Evolutionary conservation across 1,139 yeast species (phyloP), one percentile per base, ranked within the genome.

Genomic region (Diutina rugosa): DNA sequence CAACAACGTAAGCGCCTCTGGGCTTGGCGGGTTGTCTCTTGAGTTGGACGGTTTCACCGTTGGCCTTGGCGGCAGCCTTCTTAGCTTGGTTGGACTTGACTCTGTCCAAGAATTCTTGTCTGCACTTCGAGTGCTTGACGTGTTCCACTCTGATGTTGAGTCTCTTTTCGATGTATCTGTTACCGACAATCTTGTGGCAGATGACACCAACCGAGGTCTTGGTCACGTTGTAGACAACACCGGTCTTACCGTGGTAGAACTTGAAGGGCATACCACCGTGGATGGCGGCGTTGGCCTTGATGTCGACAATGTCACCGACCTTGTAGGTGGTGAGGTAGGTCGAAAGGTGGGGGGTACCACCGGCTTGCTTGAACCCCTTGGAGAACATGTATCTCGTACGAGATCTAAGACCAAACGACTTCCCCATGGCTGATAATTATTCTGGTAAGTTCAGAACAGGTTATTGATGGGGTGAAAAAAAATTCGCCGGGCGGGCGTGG

Each of bases 191-290:
- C 87, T 93, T 93, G 95, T 93, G 87, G 76, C 93, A 79, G 74
- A 93, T 89, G 69, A 93, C 95, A 85, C 99, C 99, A 67, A 93
- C 98, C 64, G 99, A 82, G 63, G 96, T 80, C 85, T 89, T 93
- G 86, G 99, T 93, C 68, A 93, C 95, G 85, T 93, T 93, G 95
- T 85, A 93, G 66, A 93, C 86, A 69, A 91, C 90, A 86, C 99
- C 99, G 67, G 99, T 93, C 87, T 90, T 93, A 81, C 99, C 99
- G 84, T 91, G 97, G 97, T 93, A 93, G 87, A 84, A 91, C 84
- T 93, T 93, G 90, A 90, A 97, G 77, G 99, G 99, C 97, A 93
- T 90, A 88, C 99, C 98, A 86, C 91, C 90, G 79, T 93, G 98
- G 82, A 91, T 84, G 69, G 99, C 84, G 84, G 97, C 97, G 78